Conservation (phyloP, 108 stramenopile species). For the Asterionellopsis glacialis region DNA sequence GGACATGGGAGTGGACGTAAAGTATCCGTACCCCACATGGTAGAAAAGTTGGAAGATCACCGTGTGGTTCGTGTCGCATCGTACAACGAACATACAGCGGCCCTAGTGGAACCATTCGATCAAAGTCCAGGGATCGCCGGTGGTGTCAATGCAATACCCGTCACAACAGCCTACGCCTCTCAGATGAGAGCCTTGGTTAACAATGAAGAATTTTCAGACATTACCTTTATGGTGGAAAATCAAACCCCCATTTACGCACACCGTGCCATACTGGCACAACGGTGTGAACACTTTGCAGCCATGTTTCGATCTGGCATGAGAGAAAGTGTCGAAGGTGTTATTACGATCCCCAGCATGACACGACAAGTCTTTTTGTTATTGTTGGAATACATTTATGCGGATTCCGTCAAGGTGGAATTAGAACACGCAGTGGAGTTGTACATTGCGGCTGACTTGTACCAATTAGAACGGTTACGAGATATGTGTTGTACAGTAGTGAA, state of each 20-base stretch:
- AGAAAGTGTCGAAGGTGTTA: conserved; percentile 61
- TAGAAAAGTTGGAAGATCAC: conserved; percentile 84
- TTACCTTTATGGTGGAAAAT: conserved; percentile 90
- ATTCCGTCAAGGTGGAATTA: conserved; percentile 82
- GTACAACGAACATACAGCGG: conserved; percentile 97
- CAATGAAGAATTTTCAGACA: conserved; percentile 87
- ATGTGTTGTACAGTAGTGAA: conserved; percentile 92
- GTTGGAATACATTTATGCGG: conserved; percentile 94
- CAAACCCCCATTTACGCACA: conserved; percentile 82
- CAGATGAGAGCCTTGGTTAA: conserved; percentile 89
- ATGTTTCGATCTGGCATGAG: conserved; percentile 96
- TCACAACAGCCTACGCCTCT: conserved; percentile 64
- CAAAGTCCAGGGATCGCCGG: conserved; percentile 35
- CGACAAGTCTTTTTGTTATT: conserved; percentile 82
- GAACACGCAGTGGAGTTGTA: conserved; percentile 90
- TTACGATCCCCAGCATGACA: conserved; percentile 67
- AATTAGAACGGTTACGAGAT: conserved; percentile 85
- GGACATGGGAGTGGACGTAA: conserved; percentile 87
- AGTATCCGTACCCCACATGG: conserved; percentile 80
- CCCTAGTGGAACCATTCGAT: conserved; percentile 79
- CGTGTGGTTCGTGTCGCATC: conserved; percentile 91
- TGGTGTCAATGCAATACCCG: conserved; percentile 62
- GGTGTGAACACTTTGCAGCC: conserved; percentile 94
- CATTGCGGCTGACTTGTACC: conserved; percentile 90
- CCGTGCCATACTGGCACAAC: conserved; percentile 78